Evolutionary conservation across 2,329 filamentous ascomycete genomes (phyloP).

Genomic region (Trichoderma sp.): DNA sequence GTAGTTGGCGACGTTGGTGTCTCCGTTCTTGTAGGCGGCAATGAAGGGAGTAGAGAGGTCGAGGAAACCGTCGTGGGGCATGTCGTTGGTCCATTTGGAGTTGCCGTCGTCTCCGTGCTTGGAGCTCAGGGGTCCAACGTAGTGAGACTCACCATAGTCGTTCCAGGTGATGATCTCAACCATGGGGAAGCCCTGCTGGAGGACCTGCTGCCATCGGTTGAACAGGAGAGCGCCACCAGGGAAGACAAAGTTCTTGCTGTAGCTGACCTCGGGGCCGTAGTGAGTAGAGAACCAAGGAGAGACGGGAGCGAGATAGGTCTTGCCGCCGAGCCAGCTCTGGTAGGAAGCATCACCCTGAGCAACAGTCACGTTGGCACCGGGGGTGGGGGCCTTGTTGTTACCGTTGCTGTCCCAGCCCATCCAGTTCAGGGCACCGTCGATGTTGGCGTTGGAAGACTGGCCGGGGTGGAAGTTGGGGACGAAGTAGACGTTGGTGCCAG

Average conservation of each 20-base stretch:
- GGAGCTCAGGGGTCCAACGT: slow-evolving; percentile 48
- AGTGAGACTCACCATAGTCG: slow-evolving; percentile 55
- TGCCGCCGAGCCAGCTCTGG: slow-evolving; percentile 35
- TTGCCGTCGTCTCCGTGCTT: slow-evolving; percentile 42
- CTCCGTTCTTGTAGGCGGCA: slow-evolving; percentile 49
- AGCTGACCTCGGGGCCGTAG: slow-evolving; percentile 33
- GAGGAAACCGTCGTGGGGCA: slow-evolving; percentile 50
- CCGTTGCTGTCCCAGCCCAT: slow-evolving; percentile 45
- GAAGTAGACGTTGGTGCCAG: slow-evolving; percentile 45
- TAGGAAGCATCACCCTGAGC: slow-evolving; percentile 37
- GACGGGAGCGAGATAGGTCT: slow-evolving; percentile 48
- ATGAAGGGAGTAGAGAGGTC: slow-evolving; percentile 54
- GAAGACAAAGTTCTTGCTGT: slow-evolving; percentile 53
- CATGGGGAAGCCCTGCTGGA: slow-evolving; percentile 45
- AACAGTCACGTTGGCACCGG: slow-evolving; percentile 38
- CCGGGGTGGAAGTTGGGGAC: slow-evolving; percentile 50
- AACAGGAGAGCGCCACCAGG: slow-evolving; percentile 57
- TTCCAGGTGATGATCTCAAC: slow-evolving; percentile 48
- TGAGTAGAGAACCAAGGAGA: slow-evolving; percentile 49
- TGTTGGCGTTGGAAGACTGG: slow-evolving; percentile 28
- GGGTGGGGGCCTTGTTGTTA: slow-evolving; percentile 48
- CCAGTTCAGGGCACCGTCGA: slow-evolving; percentile 50
- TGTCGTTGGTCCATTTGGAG: slow-evolving; percentile 50
- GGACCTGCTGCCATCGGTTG: slow-evolving; percentile 52
- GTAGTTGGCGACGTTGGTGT: slow-evolving; percentile 38